Percentiles rank a stretch among this genome's conserved stretches.
Evolutionary conservation across 306 rosid species (phyloP).

Genomic region (Elaeagnus macrophylla): DNA sequence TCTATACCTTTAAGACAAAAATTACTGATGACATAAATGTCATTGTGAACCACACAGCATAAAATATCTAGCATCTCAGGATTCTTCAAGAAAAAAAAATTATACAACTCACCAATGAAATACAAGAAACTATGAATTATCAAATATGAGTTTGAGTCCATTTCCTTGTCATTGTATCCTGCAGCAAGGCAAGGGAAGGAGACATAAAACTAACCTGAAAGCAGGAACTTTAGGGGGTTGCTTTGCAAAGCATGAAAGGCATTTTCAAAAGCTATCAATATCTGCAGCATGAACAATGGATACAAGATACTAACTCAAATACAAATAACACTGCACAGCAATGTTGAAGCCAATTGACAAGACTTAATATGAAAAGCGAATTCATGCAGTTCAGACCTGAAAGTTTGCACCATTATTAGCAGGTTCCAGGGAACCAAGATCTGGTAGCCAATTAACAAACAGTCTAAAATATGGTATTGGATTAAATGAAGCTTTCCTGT

Average conservation of each 20-base stretch:
- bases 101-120: no score
- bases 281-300: conserved; percentile 40
- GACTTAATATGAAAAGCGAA: neutral
- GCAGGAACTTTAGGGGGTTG: conserved; percentile 92
- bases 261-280: conserved; percentile 69
- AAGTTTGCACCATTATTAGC: conserved; percentile 79
- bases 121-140: no score
- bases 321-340: neutral
- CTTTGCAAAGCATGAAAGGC: conserved; percentile 91
- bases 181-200: conserved; percentile 1
- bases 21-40: no score
- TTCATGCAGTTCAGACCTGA: conserved; percentile 48
- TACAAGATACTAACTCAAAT: conserved; percentile 14
- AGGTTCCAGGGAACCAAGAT: conserved; percentile 86
- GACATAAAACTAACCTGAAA: conserved; percentile 54
- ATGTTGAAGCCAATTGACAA: conserved; percentile 5
- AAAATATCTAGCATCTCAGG: no score
- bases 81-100: no score
- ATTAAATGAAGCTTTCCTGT: conserved; percentile 72
- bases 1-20: no score
- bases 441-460: conserved; percentile 80
- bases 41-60: no score
- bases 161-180: no score
- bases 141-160: no score
- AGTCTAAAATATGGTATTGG: conserved; percentile 89